phyloP scores from a whole-genome alignment of 2,329 filamentous ascomycete genomes.

The Fonsecaea pedrosoi region DNA sequence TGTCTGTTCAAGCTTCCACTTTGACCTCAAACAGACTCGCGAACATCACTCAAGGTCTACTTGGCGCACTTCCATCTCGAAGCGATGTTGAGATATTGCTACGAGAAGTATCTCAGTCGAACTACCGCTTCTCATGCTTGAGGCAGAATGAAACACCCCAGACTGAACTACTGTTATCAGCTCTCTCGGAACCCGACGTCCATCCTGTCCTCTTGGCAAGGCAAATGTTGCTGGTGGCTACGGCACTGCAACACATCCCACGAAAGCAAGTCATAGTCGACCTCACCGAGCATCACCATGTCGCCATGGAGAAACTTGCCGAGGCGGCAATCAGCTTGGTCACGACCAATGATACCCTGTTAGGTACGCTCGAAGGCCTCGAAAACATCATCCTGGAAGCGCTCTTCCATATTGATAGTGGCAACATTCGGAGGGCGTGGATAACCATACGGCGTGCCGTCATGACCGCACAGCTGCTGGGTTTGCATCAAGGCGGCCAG shows the following conservation, averaged over 20 bases:
- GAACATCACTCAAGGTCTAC: too few species aligned
- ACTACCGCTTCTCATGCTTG: too few species aligned
- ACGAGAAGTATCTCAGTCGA: neutral
- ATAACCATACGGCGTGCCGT: conserved; percentile 49
- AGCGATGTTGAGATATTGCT: too few species aligned
- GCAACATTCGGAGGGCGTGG: conserved; percentile 53
- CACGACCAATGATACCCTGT: conserved; percentile 50
- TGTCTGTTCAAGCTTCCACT: too few species aligned
- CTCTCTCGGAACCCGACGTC: neutral
- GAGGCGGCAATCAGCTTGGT: conserved; percentile 44
- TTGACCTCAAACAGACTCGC: too few species aligned
- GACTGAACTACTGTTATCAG: too few species aligned
- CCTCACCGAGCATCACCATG: conserved; percentile 5
- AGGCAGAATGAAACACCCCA: too few species aligned
- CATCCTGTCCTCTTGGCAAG: conserved; percentile 53
- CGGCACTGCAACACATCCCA: conserved; percentile 56
- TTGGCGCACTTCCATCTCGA: too few species aligned
- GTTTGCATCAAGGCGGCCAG: conserved; percentile 14
- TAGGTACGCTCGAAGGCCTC: conserved; percentile 50
- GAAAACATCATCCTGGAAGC: conserved; percentile 53
- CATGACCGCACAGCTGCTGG: conserved; percentile 52
- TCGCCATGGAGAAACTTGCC: conserved; percentile 35
- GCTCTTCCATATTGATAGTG: conserved; percentile 48
- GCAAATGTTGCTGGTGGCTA: conserved; percentile 55
- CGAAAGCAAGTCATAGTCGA: neutral